Evolutionary conservation across 2,329 filamentous ascomycete species (phyloP).

Genomic region (Aureobasidium sp.): DNA sequence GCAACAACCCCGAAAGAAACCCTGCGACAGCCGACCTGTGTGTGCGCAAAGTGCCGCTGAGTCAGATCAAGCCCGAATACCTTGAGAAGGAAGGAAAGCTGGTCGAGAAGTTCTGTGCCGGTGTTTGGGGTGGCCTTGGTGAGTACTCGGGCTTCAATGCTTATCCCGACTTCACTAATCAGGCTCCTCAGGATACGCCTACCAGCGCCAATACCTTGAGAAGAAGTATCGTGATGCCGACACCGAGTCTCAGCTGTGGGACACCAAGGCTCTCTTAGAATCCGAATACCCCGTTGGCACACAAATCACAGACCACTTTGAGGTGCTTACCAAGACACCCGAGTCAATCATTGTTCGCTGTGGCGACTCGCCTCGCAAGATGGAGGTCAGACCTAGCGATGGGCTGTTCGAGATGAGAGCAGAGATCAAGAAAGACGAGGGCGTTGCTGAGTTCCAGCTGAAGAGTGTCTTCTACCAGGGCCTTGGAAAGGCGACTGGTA

Average conservation of each 20-base stretch:
- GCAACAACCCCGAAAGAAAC: conserved; percentile 57
- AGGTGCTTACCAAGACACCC: conserved; percentile 59
- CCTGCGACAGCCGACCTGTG: conserved; percentile 59
- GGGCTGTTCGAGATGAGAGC: conserved; percentile 61
- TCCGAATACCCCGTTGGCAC: conserved; percentile 58
- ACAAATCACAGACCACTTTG: conserved; percentile 63
- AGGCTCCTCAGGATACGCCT: conserved; percentile 44
- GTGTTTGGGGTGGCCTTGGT: conserved; percentile 62
- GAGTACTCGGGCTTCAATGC: conserved; percentile 10
- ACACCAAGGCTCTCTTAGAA: conserved; percentile 45
- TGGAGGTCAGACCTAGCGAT: conserved; percentile 52
- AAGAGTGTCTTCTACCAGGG: conserved; percentile 60
- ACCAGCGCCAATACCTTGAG: conserved; percentile 53
- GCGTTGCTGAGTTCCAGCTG: conserved; percentile 56
- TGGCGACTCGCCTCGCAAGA: conserved; percentile 57
- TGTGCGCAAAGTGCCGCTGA: conserved; percentile 55
- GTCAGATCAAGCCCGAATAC: conserved; percentile 58
- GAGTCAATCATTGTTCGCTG: conserved; percentile 57
- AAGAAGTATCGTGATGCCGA: conserved; percentile 52
- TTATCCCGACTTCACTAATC: background rate
- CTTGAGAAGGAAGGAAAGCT: conserved; percentile 55
- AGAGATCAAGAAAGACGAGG: conserved; percentile 51
- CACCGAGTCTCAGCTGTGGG: conserved; percentile 57
- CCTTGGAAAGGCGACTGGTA: conserved; percentile 35
- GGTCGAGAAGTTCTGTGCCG: conserved; percentile 59